These are phyloP conservation scores for Herpetomonas muscarum DNA, from an alignment of 208 protist species.

Conservation along the genomic window DNA sequence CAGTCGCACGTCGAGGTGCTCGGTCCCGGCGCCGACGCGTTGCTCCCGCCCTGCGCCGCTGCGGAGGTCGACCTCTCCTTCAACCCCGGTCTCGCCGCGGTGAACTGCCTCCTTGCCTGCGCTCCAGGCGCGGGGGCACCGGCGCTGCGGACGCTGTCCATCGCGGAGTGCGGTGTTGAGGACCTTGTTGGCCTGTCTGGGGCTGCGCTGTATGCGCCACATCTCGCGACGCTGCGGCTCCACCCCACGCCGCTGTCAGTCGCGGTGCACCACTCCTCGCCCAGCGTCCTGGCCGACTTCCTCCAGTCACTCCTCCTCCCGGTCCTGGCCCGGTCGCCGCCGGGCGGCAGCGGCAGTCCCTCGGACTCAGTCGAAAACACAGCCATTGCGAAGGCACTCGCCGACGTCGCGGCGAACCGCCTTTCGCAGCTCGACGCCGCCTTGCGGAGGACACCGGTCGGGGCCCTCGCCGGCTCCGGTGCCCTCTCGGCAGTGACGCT, in stretches of 20 bases:
- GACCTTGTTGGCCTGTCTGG: constrained; percentile 29
- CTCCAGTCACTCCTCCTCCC: constrained; percentile 7
- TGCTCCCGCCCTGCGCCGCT: constrained; percentile 1
- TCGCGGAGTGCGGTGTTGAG: constrained; percentile 12
- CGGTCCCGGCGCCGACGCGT: constrained; percentile 9
- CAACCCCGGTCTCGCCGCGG: constrained; percentile 32
- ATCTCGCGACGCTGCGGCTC: constrained; percentile 20
- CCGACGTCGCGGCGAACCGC: neutral
- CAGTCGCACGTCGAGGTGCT: constrained; percentile 12
- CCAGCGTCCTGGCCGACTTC: constrained; percentile 10
- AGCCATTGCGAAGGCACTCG: neutral
- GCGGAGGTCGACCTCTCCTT: constrained; percentile 33
- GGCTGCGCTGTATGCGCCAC: constrained; percentile 9
- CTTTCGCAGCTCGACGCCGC: neutral
- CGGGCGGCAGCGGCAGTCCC: neutral
- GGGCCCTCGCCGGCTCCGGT: constrained; percentile 4
- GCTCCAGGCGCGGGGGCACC: neutral
- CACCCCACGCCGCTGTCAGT: constrained; percentile 23
- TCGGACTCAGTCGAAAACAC: neutral
- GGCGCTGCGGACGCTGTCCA: constrained; percentile 4
- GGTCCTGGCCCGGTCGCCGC: no score
- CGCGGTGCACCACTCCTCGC: constrained; percentile 13
- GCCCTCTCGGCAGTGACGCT: constrained; percentile 4
- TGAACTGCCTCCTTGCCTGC: constrained; percentile 53
- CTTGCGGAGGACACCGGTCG: neutral